Evolutionary conservation across 202 grass and related monocot genomes (phyloP).

Genomic region (Hordeum pubiflorum): DNA sequence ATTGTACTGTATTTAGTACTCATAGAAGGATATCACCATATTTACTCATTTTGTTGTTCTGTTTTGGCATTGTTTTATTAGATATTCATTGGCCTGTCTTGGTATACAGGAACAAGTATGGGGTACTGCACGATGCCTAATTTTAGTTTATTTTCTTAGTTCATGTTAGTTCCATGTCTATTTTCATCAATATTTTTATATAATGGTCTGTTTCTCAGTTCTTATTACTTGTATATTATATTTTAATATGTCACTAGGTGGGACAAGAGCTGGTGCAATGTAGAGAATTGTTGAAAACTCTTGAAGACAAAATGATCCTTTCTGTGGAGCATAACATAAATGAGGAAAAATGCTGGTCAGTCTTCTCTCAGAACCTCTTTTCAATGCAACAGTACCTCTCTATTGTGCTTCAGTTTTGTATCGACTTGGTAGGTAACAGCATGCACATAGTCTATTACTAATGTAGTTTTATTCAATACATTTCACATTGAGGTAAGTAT

Average conservation of each 20-base stretch:
- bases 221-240: not conserved
- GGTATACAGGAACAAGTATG: not conserved
- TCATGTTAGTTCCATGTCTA: conserved; percentile 13
- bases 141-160: conserved; percentile 7
- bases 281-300: conserved; percentile 36
- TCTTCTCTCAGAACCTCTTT: conserved; percentile 20
- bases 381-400: not conserved
- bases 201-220: not conserved
- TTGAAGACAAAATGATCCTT: conserved; percentile 34
- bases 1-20: not conserved
- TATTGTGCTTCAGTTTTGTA: conserved; percentile 4
- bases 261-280: conserved; percentile 45
- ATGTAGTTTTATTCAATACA: not conserved
- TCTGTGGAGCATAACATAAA: conserved; percentile 13
- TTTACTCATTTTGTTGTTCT: not conserved
- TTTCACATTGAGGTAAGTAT: not conserved
- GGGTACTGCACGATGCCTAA: not conserved
- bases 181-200: not conserved
- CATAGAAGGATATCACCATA: not conserved
- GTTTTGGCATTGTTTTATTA: not conserved
- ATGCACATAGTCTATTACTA: conserved; percentile 3
- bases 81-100: not conserved
- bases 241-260: conserved; percentile 34
- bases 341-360: conserved; percentile 35
- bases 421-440: not conserved